Conservation (phyloP, 192 early-diverging fungal genomes). For the Anaeromyces robustus region DNA sequence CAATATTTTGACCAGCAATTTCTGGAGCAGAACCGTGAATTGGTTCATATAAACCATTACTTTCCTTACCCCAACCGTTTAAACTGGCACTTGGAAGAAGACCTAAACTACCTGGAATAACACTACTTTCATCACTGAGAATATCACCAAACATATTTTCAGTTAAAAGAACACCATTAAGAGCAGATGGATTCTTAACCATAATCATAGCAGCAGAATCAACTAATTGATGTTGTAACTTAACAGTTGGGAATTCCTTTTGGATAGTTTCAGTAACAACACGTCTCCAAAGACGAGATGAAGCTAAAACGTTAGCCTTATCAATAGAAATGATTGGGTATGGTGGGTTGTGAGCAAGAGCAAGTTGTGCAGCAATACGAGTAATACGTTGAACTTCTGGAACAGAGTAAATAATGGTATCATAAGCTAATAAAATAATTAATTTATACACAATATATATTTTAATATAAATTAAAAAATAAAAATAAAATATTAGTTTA, state of each 20-base stretch:
- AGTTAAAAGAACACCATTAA: constrained; percentile 92
- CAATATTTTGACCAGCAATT: constrained; percentile 90
- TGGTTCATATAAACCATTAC: constrained; percentile 88
- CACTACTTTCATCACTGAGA: constrained; percentile 83
- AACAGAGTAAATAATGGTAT: constrained; percentile 87
- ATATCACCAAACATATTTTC: constrained; percentile 98
- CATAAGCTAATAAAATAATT: constrained; percentile 41
- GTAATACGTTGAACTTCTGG: constrained; percentile 89
- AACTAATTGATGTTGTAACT: constrained; percentile 80
- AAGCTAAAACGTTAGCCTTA: constrained; percentile 97
- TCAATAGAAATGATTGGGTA: constrained; percentile 89
- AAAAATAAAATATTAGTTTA: too few relatives aligned
- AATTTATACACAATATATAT: not conserved
- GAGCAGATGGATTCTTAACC: constrained; percentile 69
- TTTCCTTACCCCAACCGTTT: constrained; percentile 66
- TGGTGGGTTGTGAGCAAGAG: constrained; percentile 59
- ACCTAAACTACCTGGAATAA: constrained; percentile 78
- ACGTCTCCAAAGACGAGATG: constrained; percentile 92
- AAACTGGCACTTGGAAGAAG: constrained; percentile 84
- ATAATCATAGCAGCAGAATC: constrained; percentile 96
- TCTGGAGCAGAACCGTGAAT: constrained; percentile 98
- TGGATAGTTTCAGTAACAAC: constrained; percentile 76
- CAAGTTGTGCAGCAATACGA: constrained; percentile 75
- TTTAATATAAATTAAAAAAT: not conserved
- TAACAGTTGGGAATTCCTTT: constrained; percentile 78